Percentiles rank a stretch among this genome's conserved stretches.
phyloP scores from a whole-genome alignment of 2,329 filamentous ascomycete genomes.

The Myriosclerotinia scirpicola region DNA sequence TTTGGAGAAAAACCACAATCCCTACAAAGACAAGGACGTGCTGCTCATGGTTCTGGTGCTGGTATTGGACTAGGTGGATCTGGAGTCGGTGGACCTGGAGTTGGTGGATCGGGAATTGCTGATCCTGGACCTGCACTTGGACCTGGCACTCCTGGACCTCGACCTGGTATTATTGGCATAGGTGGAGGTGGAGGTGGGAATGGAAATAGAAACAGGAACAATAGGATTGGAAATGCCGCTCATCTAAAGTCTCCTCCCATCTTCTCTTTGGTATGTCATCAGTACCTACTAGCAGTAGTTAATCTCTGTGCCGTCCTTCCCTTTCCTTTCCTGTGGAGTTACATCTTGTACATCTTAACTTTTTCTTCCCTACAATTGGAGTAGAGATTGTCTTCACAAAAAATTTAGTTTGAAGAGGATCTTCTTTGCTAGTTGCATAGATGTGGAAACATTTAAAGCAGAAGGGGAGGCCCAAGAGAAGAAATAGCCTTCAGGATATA shows the following conservation, averaged over 20 bases:
- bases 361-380: background rate
- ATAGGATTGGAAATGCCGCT: background rate
- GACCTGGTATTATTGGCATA: background rate
- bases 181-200: background rate
- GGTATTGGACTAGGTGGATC: background rate
- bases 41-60: background rate
- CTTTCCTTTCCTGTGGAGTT: background rate
- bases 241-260: conserved; percentile 19
- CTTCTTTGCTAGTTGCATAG: conserved; percentile 14
- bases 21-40: conserved; percentile 14
- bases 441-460: conserved; percentile 14
- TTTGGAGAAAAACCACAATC: conserved; percentile 6
- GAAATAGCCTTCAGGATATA: conserved; percentile 6
- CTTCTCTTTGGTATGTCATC: conserved; percentile 22
- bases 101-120: too few species aligned
- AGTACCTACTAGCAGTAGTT: too few species aligned
- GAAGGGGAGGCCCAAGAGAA: background rate
- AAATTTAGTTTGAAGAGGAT: background rate
- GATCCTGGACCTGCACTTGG: too few species aligned
- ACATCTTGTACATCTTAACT: background rate
- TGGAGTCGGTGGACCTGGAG: background rate
- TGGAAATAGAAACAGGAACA: background rate
- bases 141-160: too few species aligned
- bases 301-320: background rate
- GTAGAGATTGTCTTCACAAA: background rate